Percentiles rank a stretch among this genome's conserved stretches.
Evolutionary conservation across 1,139 yeast genomes (phyloP).

Genomic region (Cylindricascospora bacillispora): DNA sequence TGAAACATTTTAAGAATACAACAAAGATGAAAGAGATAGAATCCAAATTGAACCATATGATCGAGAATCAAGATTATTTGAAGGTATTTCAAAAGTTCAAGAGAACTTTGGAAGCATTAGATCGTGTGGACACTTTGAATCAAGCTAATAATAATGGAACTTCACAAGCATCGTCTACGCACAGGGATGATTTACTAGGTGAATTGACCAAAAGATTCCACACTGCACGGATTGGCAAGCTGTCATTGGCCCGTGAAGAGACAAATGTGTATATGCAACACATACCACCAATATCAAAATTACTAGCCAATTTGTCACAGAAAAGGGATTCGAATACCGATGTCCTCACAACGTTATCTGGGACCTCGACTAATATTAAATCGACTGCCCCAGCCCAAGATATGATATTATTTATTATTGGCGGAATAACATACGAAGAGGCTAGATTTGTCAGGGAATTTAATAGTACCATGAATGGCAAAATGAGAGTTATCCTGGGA

Average conservation of each 20-base stretch:
- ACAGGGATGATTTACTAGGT: slow-evolving; percentile 22
- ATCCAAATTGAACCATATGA: slow-evolving; percentile 7
- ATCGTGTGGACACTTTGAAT: slow-evolving; percentile 3
- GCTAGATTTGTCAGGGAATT: slow-evolving; percentile 70
- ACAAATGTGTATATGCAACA: slow-evolving; percentile 61
- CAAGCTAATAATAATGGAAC: background rate
- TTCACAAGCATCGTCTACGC: background rate
- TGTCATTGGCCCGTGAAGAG: slow-evolving; percentile 10
- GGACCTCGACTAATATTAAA: slow-evolving; percentile 7
- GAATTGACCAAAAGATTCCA: slow-evolving; percentile 25
- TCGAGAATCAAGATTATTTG: slow-evolving; percentile 13
- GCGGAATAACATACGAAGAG: slow-evolving; percentile 90
- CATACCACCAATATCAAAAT: slow-evolving; percentile 53
- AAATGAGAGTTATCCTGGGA: slow-evolving; percentile 55
- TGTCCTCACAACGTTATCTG: slow-evolving; percentile 28
- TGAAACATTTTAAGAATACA: slow-evolving; percentile 41
- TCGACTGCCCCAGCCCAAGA: slow-evolving; percentile 51
- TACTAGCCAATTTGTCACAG: slow-evolving; percentile 37
- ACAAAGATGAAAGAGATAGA: slow-evolving; percentile 5
- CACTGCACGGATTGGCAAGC: slow-evolving; percentile 9
- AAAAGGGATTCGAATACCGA: slow-evolving; percentile 44
- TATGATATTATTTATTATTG: slow-evolving; percentile 67
- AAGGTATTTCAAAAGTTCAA: slow-evolving; percentile 17
- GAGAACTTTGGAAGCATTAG: slow-evolving; percentile 1
- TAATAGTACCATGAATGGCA: slow-evolving; percentile 36